Percentiles rank a stretch among this genome's conserved stretches.
These are phyloP conservation scores for Talaromyces sp. DNA, from an alignment of 2,329 filamentous ascomycete species.

Conservation along the genomic window DNA sequence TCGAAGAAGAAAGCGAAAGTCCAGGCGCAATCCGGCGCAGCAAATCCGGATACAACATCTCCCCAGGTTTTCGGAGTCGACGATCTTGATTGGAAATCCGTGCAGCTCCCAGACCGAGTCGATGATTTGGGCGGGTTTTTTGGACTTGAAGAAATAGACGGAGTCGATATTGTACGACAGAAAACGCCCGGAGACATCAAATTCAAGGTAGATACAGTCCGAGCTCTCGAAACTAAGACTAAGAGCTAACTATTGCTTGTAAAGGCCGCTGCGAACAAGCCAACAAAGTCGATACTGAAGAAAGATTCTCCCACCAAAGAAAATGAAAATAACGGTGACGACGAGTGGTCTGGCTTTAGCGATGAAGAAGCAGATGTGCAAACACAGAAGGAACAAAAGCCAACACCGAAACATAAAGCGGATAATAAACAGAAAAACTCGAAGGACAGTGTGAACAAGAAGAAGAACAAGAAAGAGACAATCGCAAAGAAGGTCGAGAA, in stretches of 20 bases:
- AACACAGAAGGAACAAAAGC: slow-evolving; percentile 16
- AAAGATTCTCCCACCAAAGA: slow-evolving; percentile 12
- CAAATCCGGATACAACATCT: slow-evolving; percentile 14
- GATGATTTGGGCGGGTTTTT: slow-evolving; percentile 93
- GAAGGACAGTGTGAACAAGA: slow-evolving; percentile 33
- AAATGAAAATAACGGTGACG: slow-evolving; percentile 34
- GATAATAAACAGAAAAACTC: slow-evolving; percentile 18
- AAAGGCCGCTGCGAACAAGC: slow-evolving; percentile 27
- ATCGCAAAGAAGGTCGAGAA: slow-evolving; percentile 21
- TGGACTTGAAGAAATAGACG: slow-evolving; percentile 84
- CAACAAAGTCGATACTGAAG: slow-evolving; percentile 28
- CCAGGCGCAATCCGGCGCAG: slow-evolving; percentile 12
- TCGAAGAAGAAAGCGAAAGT: slow-evolving; percentile 33
- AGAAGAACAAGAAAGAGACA: slow-evolving; percentile 14
- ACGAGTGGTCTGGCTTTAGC: slow-evolving; percentile 63
- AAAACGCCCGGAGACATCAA: slow-evolving; percentile 48
- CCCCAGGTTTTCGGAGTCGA: slow-evolving; percentile 38
- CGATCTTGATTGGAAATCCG: slow-evolving; percentile 57
- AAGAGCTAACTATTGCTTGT: slow-evolving; percentile 4
- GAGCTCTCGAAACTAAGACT: not conserved
- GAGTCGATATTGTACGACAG: slow-evolving; percentile 72
- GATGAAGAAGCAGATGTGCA: slow-evolving; percentile 39
- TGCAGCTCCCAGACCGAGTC: slow-evolving; percentile 66
- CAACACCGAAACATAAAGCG: slow-evolving; percentile 19
- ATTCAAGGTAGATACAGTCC: slow-evolving; percentile 32